A percentile compares a stretch with the other conserved stretches of the same genome.
Conservation (phyloP, 768 basidiomycete genomes). For the Tulasnella sp. region DNA sequence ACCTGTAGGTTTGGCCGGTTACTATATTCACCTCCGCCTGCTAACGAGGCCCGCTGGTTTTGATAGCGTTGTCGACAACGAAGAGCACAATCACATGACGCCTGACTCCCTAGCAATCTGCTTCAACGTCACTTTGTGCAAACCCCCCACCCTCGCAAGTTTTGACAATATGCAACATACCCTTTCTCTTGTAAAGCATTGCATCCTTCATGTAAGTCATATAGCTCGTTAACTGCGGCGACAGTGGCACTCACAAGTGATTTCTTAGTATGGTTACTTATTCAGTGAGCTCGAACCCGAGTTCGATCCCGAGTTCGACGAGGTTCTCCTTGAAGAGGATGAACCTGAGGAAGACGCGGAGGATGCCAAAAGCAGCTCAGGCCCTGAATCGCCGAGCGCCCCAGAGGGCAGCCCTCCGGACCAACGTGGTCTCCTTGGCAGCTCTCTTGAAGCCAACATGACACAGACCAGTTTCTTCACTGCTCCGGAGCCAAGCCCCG, state of each 20-base stretch:
- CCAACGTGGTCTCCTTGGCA: slow-evolving; percentile 1
- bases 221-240: background rate
- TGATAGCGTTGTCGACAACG: slow-evolving; percentile 75
- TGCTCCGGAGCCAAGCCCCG: slow-evolving; percentile 3
- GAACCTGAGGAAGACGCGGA: background rate
- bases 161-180: slow-evolving; percentile 75
- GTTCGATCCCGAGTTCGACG: background rate
- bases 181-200: slow-evolving; percentile 68
- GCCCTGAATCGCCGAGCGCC: background rate
- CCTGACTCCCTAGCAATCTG: slow-evolving; percentile 80
- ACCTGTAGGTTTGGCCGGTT: slow-evolving; percentile 48
- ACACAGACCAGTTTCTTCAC: slow-evolving; percentile 18
- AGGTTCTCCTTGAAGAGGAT: slow-evolving; percentile 5
- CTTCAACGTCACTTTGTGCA: slow-evolving; percentile 76
- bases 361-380: background rate
- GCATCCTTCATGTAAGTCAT: slow-evolving; percentile 67
- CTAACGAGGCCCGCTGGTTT: background rate
- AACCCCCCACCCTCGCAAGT: slow-evolving; percentile 76
- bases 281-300: slow-evolving; percentile 26
- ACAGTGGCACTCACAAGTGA: background rate
- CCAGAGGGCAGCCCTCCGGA: background rate
- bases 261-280: slow-evolving; percentile 19
- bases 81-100: slow-evolving; percentile 88
- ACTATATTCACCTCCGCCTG: background rate
- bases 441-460: background rate